These are phyloP conservation scores for Sclerotinia minor DNA, from an alignment of 2,329 filamentous ascomycete species.

Conservation along the genomic window DNA sequence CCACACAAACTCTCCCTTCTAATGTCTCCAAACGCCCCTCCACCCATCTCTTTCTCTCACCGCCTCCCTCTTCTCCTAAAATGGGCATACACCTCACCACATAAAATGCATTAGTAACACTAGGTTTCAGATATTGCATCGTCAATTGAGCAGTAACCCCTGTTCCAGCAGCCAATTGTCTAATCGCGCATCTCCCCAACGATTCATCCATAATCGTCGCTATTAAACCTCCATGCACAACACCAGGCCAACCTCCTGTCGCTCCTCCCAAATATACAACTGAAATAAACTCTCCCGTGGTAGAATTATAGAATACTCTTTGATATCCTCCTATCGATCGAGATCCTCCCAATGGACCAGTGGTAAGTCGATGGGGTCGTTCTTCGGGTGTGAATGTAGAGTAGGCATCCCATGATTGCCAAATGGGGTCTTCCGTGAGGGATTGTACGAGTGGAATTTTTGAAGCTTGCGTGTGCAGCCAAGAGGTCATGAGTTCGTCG, in stretches of 20 bases:
- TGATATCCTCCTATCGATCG: constrained; percentile 52
- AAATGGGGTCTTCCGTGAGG: constrained; percentile 48
- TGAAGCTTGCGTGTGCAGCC: constrained; percentile 47
- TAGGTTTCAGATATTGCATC: constrained; percentile 63
- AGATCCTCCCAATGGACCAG: constrained; percentile 47
- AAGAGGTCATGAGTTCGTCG: constrained; percentile 46
- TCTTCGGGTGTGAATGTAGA: constrained; percentile 31
- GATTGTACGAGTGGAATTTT: constrained; percentile 51
- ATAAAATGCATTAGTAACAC: constrained; percentile 62
- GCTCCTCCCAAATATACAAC: constrained; percentile 69
- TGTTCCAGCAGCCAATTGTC: constrained; percentile 49
- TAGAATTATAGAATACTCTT: constrained; percentile 63
- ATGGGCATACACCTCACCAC: constrained; percentile 55
- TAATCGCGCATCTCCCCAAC: constrained; percentile 61
- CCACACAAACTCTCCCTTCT: constrained; percentile 58
- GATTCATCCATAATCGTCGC: constrained; percentile 70
- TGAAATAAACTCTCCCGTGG: constrained; percentile 57
- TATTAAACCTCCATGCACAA: constrained; percentile 70
- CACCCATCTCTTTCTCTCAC: constrained; percentile 47
- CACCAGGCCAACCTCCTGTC: constrained; percentile 67
- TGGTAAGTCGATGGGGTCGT: constrained; percentile 43
- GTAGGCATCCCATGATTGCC: constrained; percentile 48
- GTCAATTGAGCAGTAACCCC: constrained; percentile 59
- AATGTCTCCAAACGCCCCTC: constrained; percentile 54
- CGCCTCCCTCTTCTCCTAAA: constrained; percentile 36